Conservation (phyloP, 2,329 filamentous ascomycete species). For the Colletotrichum eleusines region DNA sequence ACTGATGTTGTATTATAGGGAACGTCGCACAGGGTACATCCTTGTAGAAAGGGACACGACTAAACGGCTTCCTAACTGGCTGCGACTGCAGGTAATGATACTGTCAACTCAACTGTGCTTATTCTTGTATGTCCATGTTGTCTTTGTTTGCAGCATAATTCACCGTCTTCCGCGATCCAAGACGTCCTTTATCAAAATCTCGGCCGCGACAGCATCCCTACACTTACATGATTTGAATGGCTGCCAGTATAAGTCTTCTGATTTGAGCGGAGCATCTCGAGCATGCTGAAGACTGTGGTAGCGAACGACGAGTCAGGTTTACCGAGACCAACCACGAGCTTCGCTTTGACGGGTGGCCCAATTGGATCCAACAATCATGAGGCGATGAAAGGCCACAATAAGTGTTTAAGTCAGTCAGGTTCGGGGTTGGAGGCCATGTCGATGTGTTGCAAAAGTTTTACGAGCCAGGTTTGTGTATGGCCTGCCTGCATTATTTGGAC, state of each 20-base stretch:
- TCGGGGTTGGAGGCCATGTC: neutral
- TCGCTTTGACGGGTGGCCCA: neutral
- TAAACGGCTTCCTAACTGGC: neutral
- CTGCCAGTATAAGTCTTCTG: neutral
- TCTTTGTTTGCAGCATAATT: neutral
- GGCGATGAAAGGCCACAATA: neutral
- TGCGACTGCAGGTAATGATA: no score
- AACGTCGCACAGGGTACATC: neutral
- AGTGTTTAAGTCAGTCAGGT: no score
- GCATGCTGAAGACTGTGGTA: neutral
- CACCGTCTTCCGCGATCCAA: neutral
- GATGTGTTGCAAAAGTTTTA: neutral
- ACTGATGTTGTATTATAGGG: neutral
- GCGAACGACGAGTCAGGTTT: neutral
- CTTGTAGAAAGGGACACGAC: neutral
- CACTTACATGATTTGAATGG: neutral
- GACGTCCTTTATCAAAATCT: neutral
- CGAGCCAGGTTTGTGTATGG: neutral
- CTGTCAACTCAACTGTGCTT: neutral
- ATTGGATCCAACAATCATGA: neutral
- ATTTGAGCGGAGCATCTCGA: neutral
- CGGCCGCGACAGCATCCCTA: no score
- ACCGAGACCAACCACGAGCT: neutral
- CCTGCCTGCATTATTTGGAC: neutral
- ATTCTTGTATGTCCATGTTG: neutral